Percentiles rank a stretch among this genome's conserved stretches.
These are phyloP conservation scores for Globisporangium okanoganense DNA, from an alignment of 352 stramenopile genomes.

Conservation along the genomic window DNA sequence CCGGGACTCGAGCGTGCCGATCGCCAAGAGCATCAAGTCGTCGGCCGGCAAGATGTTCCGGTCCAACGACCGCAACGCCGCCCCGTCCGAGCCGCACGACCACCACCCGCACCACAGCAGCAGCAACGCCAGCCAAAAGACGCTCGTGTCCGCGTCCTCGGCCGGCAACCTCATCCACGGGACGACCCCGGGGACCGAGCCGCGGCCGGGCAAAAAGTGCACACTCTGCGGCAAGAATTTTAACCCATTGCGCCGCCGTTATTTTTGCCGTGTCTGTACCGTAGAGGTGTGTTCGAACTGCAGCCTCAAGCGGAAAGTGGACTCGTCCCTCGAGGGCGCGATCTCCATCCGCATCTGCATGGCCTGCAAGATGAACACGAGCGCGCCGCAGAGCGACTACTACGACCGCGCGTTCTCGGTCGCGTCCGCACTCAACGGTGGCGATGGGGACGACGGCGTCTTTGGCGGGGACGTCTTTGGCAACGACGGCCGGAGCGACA, in stretches of 20 bases:
- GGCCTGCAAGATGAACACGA: slow-evolving; percentile 70
- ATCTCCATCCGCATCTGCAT: slow-evolving; percentile 62
- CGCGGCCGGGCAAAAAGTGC: slow-evolving; percentile 46
- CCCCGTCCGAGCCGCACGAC: background rate
- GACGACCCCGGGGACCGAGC: slow-evolving; percentile 5
- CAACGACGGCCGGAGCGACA: slow-evolving; percentile 13
- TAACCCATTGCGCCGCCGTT: too few relatives aligned
- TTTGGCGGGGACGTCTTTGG: slow-evolving; percentile 7
- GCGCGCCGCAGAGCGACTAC: slow-evolving; percentile 40
- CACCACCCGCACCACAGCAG: slow-evolving; percentile 13
- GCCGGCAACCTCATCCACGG: background rate
- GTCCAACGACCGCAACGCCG: background rate
- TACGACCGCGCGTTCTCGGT: slow-evolving; percentile 53
- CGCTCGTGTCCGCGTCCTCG: background rate
- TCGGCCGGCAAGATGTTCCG: slow-evolving; percentile 16
- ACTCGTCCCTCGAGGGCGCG: slow-evolving; percentile 27
- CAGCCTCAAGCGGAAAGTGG: too few relatives aligned
- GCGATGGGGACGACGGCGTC: slow-evolving; percentile 22
- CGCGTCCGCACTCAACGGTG: slow-evolving; percentile 18
- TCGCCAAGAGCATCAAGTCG: slow-evolving; percentile 16
- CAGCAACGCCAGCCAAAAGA: slow-evolving; percentile 12
- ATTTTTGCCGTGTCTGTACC: too few relatives aligned
- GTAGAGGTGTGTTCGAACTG: too few relatives aligned
- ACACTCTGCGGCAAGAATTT: slow-evolving; percentile 65
- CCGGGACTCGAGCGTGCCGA: slow-evolving; percentile 15